A percentile compares a stretch with the other conserved stretches of the same genome.
Conservation (phyloP, 352 stramenopile genomes). For the Pseudoperonospora humuli region DNA sequence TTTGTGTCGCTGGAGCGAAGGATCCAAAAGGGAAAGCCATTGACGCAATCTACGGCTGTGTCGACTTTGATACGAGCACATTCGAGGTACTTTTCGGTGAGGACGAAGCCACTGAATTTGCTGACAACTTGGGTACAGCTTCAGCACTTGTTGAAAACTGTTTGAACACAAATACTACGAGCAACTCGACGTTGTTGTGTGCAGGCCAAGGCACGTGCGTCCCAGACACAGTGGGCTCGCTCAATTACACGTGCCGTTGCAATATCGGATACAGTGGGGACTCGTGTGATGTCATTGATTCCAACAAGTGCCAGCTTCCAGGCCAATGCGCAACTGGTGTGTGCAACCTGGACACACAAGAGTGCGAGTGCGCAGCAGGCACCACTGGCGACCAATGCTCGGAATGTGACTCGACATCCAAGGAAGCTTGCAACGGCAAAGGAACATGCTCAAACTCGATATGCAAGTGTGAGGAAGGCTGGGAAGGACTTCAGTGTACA, state of each 20-base stretch:
- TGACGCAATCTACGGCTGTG: slow-evolving; percentile 63
- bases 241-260: slow-evolving; percentile 61
- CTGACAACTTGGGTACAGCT: slow-evolving; percentile 41
- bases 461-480: slow-evolving; percentile 54
- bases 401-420: slow-evolving; percentile 30
- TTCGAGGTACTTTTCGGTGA: slow-evolving; percentile 53
- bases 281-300: slow-evolving; percentile 49
- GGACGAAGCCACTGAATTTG: slow-evolving; percentile 40
- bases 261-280: slow-evolving; percentile 65
- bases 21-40: slow-evolving; percentile 35
- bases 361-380: slow-evolving; percentile 51
- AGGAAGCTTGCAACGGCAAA: slow-evolving; percentile 52
- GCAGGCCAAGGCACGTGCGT: slow-evolving; percentile 59
- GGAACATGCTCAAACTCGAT: slow-evolving; percentile 43
- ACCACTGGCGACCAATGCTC: slow-evolving; percentile 68
- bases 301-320: slow-evolving; percentile 67
- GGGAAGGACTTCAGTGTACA: slow-evolving; percentile 59
- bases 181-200: slow-evolving; percentile 45
- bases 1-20: slow-evolving; percentile 41
- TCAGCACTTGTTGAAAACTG: slow-evolving; percentile 36
- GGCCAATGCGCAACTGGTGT: slow-evolving; percentile 58
- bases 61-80: slow-evolving; percentile 47
- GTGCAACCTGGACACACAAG: slow-evolving; percentile 62
- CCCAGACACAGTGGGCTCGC: slow-evolving; percentile 25
- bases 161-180: slow-evolving; percentile 42